Evolutionary conservation across 805 yeast genomes (phyloP), one percentile per base, ranked within the genome.

Genomic region (Metschnikowia drakensbergensis): DNA sequence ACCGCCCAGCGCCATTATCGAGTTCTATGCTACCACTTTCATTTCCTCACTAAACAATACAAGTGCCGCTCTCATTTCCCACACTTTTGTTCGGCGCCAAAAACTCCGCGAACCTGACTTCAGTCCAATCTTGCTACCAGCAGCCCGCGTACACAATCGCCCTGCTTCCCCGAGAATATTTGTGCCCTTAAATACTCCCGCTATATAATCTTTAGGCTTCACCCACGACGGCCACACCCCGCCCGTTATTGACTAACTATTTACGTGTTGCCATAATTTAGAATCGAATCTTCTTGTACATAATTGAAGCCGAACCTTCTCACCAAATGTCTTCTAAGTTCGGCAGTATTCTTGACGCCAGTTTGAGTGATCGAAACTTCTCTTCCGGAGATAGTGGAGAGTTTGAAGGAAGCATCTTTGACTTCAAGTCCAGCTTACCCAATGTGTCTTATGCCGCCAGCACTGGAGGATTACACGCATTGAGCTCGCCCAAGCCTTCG

Each of bases 361-460:
- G 66, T 6, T 73, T 73, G 0, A 74, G 53, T 35, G 58, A 57
- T 23, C 64, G 79, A 53, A 64, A 75, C 45, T 67, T 72, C 49
- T 74, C 79, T 5, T 65, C 68, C 52, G 64, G 66, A 44, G 76
- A 69, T 48, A 69, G 67, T n/a, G 65, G 77, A 38, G 80, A 75
- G 44, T 65, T 68, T n/a, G 77, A 69, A 50, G 50, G 66, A 8
- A 65, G 61, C 35, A 66, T 70, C 5, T 76, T 77, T 59, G 80
- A 78, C n/a, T 64, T 74, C 53, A 75, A 72, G 54, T 68, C 71
- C 50, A 80, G 79, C 7, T 67, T 57, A 38, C 54, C 60, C 29
- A 57, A 52, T 30, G 58, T 53, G 31, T 53, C 57, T 33, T 58
- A 54, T 39, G 59, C 59, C 6, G 52, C 59, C 45, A 60, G 60